phyloP scores from a whole-genome alignment of 495 filamentous ascomycete species.

The Annulohypoxylon moriforme region DNA sequence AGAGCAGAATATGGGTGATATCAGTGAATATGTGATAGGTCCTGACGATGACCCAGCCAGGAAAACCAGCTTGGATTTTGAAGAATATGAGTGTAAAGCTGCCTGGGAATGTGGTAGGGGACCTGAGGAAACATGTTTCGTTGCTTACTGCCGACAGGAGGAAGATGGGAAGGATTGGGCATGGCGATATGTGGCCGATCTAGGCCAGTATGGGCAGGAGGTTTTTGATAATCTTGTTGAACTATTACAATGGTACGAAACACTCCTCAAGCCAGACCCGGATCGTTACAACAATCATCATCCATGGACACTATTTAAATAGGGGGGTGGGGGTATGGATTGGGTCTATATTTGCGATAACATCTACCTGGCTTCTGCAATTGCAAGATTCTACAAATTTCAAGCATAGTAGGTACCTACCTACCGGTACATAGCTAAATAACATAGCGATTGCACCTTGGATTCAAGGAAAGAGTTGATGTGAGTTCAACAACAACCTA shows the following conservation, averaged over 20 bases:
- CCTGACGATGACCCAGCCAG: neutral
- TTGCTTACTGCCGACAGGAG: slow-evolving; percentile 18
- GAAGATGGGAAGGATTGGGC: slow-evolving; percentile 8
- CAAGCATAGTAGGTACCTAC: too few relatives aligned
- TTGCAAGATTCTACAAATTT: too few relatives aligned
- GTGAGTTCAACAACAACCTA: too few relatives aligned
- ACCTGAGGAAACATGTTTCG: slow-evolving; percentile 19
- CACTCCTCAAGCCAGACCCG: slow-evolving; percentile 8
- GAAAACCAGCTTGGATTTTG: neutral
- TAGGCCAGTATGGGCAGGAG: slow-evolving; percentile 19
- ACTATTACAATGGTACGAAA: slow-evolving; percentile 20
- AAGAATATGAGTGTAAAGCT: slow-evolving; percentile 6
- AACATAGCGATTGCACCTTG: too few relatives aligned
- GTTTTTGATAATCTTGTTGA: slow-evolving; percentile 26
- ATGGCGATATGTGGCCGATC: slow-evolving; percentile 24
- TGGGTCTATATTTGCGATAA: too few relatives aligned
- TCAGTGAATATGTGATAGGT: neutral
- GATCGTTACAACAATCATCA: neutral
- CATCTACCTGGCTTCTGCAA: too few relatives aligned
- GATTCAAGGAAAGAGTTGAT: too few relatives aligned
- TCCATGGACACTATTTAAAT: neutral
- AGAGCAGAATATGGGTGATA: neutral
- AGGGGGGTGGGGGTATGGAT: too few relatives aligned
- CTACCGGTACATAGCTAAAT: too few relatives aligned
- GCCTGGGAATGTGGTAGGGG: slow-evolving; percentile 25